Base-by-base conservation (phyloP, 1,139 yeast genomes). In the Yamadazyma sp. region DNA sequence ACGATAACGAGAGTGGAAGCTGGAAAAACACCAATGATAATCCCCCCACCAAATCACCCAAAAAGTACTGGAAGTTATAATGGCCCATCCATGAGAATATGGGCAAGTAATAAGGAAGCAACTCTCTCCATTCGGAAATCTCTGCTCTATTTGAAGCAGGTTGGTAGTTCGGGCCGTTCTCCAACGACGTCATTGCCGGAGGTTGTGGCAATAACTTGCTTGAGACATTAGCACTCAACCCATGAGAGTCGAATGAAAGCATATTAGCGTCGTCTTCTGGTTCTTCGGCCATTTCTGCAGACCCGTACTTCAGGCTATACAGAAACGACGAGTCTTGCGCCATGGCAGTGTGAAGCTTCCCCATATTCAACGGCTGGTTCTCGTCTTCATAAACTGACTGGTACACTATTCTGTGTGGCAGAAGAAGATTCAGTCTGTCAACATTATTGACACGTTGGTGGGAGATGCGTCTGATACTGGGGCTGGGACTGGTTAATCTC, bases 21-120 rank as follows among this genome's bases (percentile, higher is more conserved):
- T 90, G 97, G 60, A 90, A 92, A 14, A 95, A 86, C 0, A 96
- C 96, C 31, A 90, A 61, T 0, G 97, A 83, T 12, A 89, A 56
- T 0, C 98, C 97, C 1, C 96, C 96, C 13, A 86, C 62, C 17
- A 87, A 53, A 52, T 92, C 98, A 11, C 95, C 89, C 2, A 82
- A 43, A 29, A 88, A 71, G 48, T 70, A 76, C 6, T 60, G 51
- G 18, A 58, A 41, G 13, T 66, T 59, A 57, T 92, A 92, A 17
- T 74, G 64, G 8, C 82, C 79, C 29, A 87, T 54, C 97, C 97
- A 92, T 1, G 86, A 75, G 39, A 81, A 67, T 38, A 86, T 80
- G 0, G 97, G 97, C 4, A 90, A 59, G 53, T 90, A 90, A 60
- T 90, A 89, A 0, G 89, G 81, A 5, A 74, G 38, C 1, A 50